Evolutionary conservation across 495 filamentous ascomycete species (phyloP).

Genomic region (Aspergillus baeticus): DNA sequence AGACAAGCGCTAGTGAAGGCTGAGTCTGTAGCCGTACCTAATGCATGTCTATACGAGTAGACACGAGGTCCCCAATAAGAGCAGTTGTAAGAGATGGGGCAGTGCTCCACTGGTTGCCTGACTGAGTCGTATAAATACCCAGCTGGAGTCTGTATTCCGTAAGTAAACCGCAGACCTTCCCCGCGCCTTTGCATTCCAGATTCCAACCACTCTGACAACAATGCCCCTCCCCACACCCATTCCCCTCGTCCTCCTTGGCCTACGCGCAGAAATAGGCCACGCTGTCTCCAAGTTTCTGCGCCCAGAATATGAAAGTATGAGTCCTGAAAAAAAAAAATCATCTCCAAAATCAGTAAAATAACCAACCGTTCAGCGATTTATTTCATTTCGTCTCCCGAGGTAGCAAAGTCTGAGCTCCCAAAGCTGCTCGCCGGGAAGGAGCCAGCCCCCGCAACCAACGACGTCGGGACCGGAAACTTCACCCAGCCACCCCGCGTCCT

Average conservation of each 20-base stretch:
- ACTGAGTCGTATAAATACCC: neutral
- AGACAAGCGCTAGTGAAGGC: no score
- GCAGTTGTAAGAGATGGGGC: no score
- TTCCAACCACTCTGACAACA: neutral
- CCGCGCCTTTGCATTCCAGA: no score
- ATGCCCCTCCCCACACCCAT: neutral
- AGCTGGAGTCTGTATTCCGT: no score
- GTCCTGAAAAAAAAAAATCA: neutral
- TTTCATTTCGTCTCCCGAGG: constrained; percentile 24
- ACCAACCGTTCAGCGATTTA: constrained; percentile 23
- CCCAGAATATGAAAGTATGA: constrained; percentile 7
- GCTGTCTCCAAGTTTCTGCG: neutral
- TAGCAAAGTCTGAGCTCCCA: constrained; percentile 24
- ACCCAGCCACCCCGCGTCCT: constrained; percentile 26
- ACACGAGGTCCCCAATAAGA: no score
- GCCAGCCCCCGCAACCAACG: constrained; percentile 20
- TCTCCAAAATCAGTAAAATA: neutral
- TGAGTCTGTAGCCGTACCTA: no score
- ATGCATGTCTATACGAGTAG: no score
- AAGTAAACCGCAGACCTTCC: no score
- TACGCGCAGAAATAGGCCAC: neutral
- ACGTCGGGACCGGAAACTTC: constrained; percentile 32
- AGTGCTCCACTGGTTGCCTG: no score
- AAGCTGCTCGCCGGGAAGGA: constrained; percentile 27
- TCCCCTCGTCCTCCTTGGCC: constrained; percentile 1